These are phyloP conservation scores for Tolypocladium album DNA, from an alignment of 2,329 filamentous ascomycete species.

Conservation along the genomic window DNA sequence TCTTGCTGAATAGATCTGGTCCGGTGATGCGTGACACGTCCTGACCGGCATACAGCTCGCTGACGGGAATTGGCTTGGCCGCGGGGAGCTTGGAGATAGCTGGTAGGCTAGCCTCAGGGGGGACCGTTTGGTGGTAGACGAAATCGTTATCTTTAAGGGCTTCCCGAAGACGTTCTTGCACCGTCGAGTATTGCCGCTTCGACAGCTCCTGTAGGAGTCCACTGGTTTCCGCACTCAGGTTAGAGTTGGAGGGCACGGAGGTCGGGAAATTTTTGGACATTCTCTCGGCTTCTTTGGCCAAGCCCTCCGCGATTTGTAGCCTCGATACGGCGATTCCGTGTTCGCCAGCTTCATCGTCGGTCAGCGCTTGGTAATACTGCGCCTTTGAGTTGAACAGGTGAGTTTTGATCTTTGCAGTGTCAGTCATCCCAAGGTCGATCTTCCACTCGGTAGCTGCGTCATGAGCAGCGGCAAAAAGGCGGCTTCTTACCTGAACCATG, in stretches of 20 bases:
- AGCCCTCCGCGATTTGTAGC: conserved; percentile 67
- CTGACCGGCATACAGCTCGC: conserved; percentile 91
- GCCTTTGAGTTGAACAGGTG: conserved; percentile 75
- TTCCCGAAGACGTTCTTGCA: conserved; percentile 70
- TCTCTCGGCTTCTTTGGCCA: conserved; percentile 68
- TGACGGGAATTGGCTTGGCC: conserved; percentile 93
- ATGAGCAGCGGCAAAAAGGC: neutral
- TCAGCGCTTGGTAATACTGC: conserved; percentile 86
- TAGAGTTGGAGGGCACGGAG: conserved; percentile 69
- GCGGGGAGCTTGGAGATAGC: conserved; percentile 85
- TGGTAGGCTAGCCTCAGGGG: conserved; percentile 70
- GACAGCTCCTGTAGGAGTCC: conserved; percentile 65
- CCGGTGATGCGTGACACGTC: conserved; percentile 96
- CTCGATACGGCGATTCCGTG: conserved; percentile 79
- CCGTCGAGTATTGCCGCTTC: conserved; percentile 68
- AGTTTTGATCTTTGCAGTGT: conserved; percentile 53
- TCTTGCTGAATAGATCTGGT: conserved; percentile 92
- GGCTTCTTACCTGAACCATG: conserved; percentile 56
- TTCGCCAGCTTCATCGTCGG: conserved; percentile 79
- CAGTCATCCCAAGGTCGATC: neutral
- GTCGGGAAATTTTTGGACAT: conserved; percentile 71
- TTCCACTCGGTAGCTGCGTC: neutral
- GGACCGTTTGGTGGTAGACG: conserved; percentile 91
- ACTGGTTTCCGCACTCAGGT: conserved; percentile 72
- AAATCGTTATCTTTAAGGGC: conserved; percentile 92